These are phyloP conservation scores for Echria macrotheca DNA, from an alignment of 495 filamentous ascomycete genomes.

Conservation along the genomic window DNA sequence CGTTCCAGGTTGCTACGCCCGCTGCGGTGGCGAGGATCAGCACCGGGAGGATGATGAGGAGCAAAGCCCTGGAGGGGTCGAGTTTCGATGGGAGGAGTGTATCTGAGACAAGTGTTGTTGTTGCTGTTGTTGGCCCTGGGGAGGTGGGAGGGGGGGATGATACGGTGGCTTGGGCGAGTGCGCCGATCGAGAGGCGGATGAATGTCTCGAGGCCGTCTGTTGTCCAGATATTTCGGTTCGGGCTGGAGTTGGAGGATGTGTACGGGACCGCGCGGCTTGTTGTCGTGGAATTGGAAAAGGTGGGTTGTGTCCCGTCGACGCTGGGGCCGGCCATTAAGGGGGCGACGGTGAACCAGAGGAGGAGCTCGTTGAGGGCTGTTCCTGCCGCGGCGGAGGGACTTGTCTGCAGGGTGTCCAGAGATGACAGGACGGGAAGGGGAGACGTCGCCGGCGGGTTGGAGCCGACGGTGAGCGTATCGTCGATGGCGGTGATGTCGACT, in stretches of 20 bases:
- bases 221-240: constrained; percentile 21
- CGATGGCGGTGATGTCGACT: constrained; percentile 18
- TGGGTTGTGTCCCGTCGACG: constrained; percentile 25
- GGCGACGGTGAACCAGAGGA: constrained; percentile 28
- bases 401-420: constrained; percentile 12
- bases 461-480: constrained; percentile 18
- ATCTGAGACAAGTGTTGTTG: constrained; percentile 7
- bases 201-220: constrained; percentile 17
- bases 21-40: constrained; percentile 7
- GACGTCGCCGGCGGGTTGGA: background rate
- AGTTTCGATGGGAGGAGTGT: constrained; percentile 4
- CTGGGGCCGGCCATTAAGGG: constrained; percentile 18
- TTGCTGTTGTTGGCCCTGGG: constrained; percentile 8
- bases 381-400: constrained; percentile 2
- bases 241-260: constrained; percentile 9
- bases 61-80: constrained; percentile 7
- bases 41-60: constrained; percentile 19
- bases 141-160: background rate
- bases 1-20: constrained; percentile 9
- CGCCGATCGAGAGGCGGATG: constrained; percentile 24
- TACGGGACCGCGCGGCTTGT: constrained; percentile 15
- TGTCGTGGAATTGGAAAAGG: constrained; percentile 23
- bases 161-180: constrained; percentile 21
- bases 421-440: constrained; percentile 17
- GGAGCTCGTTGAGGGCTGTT: constrained; percentile 24